phyloP scores from a whole-genome alignment of 1,284 basidiomycete genomes.

The Leccinum fuscescens region DNA sequence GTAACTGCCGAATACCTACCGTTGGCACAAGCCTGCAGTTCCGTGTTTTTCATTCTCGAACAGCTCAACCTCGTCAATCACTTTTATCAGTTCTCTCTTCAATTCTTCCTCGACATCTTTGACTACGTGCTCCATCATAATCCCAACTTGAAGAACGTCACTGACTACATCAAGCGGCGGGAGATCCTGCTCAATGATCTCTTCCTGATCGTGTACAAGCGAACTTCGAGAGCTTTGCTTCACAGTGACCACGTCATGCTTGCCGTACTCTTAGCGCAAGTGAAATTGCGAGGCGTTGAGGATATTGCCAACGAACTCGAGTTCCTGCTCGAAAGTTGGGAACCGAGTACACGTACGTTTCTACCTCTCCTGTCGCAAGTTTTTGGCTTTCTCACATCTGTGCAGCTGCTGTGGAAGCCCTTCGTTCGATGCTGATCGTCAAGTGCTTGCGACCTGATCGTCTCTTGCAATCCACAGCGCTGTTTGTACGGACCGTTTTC shows the following conservation, averaged over 20 bases:
- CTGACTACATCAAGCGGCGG: conserved; percentile 74
- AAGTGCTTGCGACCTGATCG: conserved; percentile 92
- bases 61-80: conserved; percentile 93
- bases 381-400: conserved; percentile 9
- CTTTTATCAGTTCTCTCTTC: conserved; percentile 98
- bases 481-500: conserved; percentile 77
- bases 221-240: conserved; percentile 88
- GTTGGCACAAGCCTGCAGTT: conserved; percentile 93
- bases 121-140: conserved; percentile 92
- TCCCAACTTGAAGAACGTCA: conserved; percentile 79
- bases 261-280: conserved; percentile 86
- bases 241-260: conserved; percentile 93
- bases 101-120: conserved; percentile 98
- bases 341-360: conserved; percentile 65
- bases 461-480: conserved; percentile 74
- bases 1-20: conserved; percentile 95
- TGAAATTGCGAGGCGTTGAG: conserved; percentile 80
- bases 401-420: conserved; percentile 67
- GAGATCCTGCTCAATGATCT: conserved; percentile 88
- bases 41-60: conserved; percentile 96
- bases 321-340: conserved; percentile 90
- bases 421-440: conserved; percentile 77
- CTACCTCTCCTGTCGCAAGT: not conserved
- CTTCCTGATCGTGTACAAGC: conserved; percentile 86
- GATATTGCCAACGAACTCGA: conserved; percentile 85